Evolutionary conservation across 768 basidiomycete genomes (phyloP), one percentile per base, ranked within the genome.

Genomic region (Fomitopsis serialis): DNA sequence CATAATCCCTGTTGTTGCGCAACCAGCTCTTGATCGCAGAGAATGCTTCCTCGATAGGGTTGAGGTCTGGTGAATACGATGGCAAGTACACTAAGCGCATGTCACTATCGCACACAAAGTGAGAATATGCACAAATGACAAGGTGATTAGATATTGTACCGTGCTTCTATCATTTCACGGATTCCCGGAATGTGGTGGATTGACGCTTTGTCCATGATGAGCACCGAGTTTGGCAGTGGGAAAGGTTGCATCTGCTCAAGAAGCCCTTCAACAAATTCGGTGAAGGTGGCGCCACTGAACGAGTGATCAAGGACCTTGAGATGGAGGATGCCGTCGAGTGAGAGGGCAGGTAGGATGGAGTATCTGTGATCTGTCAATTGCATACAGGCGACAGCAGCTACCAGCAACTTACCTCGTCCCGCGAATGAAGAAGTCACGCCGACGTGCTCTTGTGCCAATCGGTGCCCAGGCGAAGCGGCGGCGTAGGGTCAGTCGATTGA

Each of bases 151-250:
- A n/a, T n/a, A n/a, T n/a, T n/a, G n/a, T n/a, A n/a, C n/a, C n/a
- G n/a, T n/a, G n/a, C n/a, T n/a, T n/a, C n/a, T n/a, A n/a, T n/a
- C n/a, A n/a, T n/a, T n/a, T n/a, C n/a, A n/a, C n/a, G n/a, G n/a
- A n/a, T n/a, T n/a, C n/a, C n/a, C n/a, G n/a, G n/a, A n/a, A n/a
- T n/a, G n/a, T 74, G 63, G 54, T 76, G 72, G 19, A 74, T 72
- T 1, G 48, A 25, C 7, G 67, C 66, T 55, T 74, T 74, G 54
- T 74, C 73, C 66, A 75, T 70, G 1, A 75, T 60, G 32, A 75
- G 53, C 1, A 74, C 71, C 7, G 68, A 73, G 11, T 73, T 70
- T 2, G 57, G 58, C 0, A 25, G 54, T 0, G 71, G 74, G 45
- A 56, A 75, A 1, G 69, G 72, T 19, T 72, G 54, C 75, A 77